Evolutionary conservation across 257 asterid species (phyloP).

Genomic region (Lycium barbarum): DNA sequence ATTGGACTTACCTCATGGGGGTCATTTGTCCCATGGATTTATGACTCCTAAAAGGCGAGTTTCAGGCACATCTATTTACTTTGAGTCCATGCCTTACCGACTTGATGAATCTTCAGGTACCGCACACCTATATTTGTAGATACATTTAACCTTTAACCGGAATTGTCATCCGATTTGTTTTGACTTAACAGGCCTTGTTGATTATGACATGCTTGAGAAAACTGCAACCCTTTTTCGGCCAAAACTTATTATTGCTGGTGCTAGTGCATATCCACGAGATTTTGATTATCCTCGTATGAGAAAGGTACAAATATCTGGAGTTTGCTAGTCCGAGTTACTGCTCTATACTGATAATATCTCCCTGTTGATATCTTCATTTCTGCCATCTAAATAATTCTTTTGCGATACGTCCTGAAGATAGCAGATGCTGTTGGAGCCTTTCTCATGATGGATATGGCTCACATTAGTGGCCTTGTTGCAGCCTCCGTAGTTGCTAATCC

Average conservation of each 20-base stretch:
- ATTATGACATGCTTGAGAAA: constrained; percentile 93
- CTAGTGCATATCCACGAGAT: constrained; percentile 96
- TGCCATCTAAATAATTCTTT: constrained; percentile 32
- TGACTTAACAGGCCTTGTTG: constrained; percentile 69
- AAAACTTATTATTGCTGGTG: constrained; percentile 92
- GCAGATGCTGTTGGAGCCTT: constrained; percentile 95
- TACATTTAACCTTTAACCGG: background rate
- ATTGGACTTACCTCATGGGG: constrained; percentile 96
- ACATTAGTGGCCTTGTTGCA: constrained; percentile 95
- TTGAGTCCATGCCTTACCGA: constrained; percentile 94
- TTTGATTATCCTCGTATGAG: constrained; percentile 92
- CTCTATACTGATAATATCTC: background rate
- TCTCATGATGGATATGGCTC: constrained; percentile 99
- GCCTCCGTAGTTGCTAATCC: constrained; percentile 95
- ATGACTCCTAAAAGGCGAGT: constrained; percentile 96
- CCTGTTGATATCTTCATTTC: background rate
- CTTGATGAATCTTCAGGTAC: constrained; percentile 91
- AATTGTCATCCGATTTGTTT: background rate
- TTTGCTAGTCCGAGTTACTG: background rate
- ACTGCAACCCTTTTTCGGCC: constrained; percentile 90
- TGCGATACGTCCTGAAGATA: constrained; percentile 51
- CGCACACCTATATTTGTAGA: constrained; percentile 8
- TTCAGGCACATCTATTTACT: constrained; percentile 91
- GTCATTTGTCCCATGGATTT: constrained; percentile 95
- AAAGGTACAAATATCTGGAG: constrained; percentile 51